Base-by-base conservation (phyloP, 352 stramenopile genomes). In the Phytophthora boehmeriae region DNA sequence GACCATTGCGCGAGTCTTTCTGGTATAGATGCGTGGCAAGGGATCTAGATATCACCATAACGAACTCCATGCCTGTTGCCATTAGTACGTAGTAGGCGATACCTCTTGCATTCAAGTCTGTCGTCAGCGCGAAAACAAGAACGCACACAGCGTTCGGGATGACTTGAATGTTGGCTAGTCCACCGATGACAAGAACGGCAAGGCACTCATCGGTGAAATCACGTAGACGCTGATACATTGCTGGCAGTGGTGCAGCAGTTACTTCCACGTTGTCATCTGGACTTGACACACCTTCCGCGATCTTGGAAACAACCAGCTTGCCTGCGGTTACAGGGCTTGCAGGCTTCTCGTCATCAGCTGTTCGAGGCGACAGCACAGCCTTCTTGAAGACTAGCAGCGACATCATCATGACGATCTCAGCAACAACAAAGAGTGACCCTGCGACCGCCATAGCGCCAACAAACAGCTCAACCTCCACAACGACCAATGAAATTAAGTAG, bases 391-490 rank as follows among this genome's bases (percentile, higher is more conserved):
- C 76, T 20, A 92, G 62, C 46, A 95, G 61, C 4, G 84, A 93
- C 58, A 91, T 77, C 72, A 95, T 90, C 84, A 93, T 95, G 30
- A 86, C 65, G 30, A 95, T 68, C 53, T 95, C 72, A 5, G 86
- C 79, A 32, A 88, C 55, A 10, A 91, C 63, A 38, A 89, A 89
- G 19, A 92, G 57, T 23, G 68, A 74, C 0, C 79, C 84, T 1
- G 81, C 86, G 14, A 87, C 60, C 8, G 71, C 78, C 75, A 93
- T 89, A 9, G 80, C 76, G 32, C 87, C 87, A 0, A 94, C 77
- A 43, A 95, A 91, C 23, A 92, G 55, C 57, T 95, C 83, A 35
- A 95, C 46, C 56, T 94, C 85, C 35, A 95, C 73, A 11, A 91
- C 72, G 16, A 92, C 70, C 27, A 93, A 69, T 38, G 87, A 95